A percentile compares a stretch with the other conserved stretches of the same genome.
These are phyloP conservation scores for Lactifluus volemus DNA, from an alignment of 768 basidiomycete species.

Conservation along the genomic window DNA sequence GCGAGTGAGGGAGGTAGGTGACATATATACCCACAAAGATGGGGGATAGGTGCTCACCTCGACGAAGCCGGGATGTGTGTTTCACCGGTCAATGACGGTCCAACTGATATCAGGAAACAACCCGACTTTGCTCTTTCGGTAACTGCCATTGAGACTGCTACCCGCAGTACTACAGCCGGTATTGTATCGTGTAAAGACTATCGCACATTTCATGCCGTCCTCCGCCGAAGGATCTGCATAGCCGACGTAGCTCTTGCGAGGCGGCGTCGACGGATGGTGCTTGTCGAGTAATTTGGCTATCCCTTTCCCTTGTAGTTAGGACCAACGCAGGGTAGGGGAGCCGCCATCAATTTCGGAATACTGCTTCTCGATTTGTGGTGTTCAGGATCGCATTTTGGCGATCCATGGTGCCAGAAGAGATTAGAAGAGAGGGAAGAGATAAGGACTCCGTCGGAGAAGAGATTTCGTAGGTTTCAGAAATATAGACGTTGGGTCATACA, in stretches of 20 bases:
- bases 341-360: conserved; percentile 94
- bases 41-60: conserved; percentile 49
- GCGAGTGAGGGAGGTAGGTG: neutral
- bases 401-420: conserved; percentile 79
- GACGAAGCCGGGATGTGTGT: conserved; percentile 87
- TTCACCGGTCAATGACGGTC: conserved; percentile 99
- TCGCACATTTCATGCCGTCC: conserved; percentile 85
- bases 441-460: conserved; percentile 88
- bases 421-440: conserved; percentile 85
- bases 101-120: conserved; percentile 69
- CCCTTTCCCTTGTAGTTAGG: conserved; percentile 76
- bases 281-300: conserved; percentile 92
- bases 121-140: conserved; percentile 51
- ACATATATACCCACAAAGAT: conserved; percentile 1
- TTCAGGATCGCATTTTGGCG: conserved; percentile 59
- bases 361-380: conserved; percentile 90
- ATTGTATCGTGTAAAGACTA: conserved; percentile 85
- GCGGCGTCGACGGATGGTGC: conserved; percentile 84
- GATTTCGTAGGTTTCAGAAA: conserved; percentile 85
- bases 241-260: conserved; percentile 93
- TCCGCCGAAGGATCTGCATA: conserved; percentile 84
- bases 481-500: conserved; percentile 36
- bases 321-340: conserved; percentile 90
- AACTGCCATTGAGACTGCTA: conserved; percentile 92
- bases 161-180: conserved; percentile 96